A percentile compares a stretch with the other conserved stretches of the same genome.
These are phyloP conservation scores for Spatholobus suberectus DNA, from an alignment of 306 rosid species.

Conservation along the genomic window DNA sequence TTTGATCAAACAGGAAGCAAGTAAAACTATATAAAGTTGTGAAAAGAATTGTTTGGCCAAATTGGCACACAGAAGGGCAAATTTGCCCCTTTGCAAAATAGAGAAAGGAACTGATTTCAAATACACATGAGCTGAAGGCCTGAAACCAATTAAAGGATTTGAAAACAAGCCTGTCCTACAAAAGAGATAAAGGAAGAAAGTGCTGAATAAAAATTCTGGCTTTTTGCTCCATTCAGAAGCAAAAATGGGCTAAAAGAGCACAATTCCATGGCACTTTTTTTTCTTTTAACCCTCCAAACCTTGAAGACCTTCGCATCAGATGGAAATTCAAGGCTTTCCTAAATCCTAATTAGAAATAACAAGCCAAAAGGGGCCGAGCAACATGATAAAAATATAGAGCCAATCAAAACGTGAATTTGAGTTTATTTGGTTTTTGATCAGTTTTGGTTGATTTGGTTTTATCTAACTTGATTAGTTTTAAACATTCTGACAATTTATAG, in stretches of 20 bases:
- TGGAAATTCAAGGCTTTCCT: neutral
- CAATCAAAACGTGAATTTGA: neutral
- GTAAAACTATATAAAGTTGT: constrained; percentile 12
- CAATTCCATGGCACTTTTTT: neutral
- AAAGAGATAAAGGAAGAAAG: neutral
- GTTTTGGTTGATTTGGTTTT: constrained; percentile 35
- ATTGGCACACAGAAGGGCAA: neutral
- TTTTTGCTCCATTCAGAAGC: neutral
- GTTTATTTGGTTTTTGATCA: neutral
- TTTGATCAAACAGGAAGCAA: neutral
- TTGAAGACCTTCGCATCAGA: neutral
- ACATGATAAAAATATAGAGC: neutral
- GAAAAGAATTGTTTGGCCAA: neutral
- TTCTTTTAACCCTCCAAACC: neutral
- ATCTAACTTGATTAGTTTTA: constrained; percentile 9
- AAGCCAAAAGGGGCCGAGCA: constrained; percentile 5
- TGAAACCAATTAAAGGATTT: neutral
- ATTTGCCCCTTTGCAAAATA: neutral
- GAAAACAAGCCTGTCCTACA: neutral
- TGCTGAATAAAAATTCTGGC: neutral
- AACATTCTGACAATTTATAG: neutral
- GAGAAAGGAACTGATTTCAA: constrained; percentile 16
- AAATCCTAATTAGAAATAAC: neutral
- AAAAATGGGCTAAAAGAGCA: neutral
- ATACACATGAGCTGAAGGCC: neutral